Percentiles rank a stretch among this genome's conserved stretches.
Conservation (phyloP, 345 rosid species). For the Fremontodendron californicum region DNA sequence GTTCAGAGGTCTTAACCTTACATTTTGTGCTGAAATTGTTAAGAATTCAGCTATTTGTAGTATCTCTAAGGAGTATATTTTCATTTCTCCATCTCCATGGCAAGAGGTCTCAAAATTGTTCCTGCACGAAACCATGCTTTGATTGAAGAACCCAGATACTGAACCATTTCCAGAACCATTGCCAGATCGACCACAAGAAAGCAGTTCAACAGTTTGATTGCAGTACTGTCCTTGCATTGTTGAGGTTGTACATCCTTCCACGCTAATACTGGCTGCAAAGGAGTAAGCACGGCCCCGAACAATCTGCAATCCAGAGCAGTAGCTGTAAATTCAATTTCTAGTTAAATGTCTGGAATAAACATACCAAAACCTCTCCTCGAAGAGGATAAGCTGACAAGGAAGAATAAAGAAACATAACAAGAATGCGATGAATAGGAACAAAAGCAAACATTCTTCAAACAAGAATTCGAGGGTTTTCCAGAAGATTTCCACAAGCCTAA, state of each 20-base stretch:
- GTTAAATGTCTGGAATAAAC: not conserved
- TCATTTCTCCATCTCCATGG: conserved; percentile 46
- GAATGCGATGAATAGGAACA: not conserved
- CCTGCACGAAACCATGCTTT: conserved; percentile 57
- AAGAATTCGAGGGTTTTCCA: not conserved
- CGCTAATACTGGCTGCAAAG: conserved; percentile 74
- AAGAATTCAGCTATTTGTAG: conserved; percentile 58
- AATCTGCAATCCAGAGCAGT: conserved; percentile 52
- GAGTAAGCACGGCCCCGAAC: conserved; percentile 61
- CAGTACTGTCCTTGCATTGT: conserved; percentile 80
- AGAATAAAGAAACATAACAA: not conserved
- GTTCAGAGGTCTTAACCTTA: conserved; percentile 33
- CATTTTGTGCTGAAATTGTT: conserved; percentile 41
- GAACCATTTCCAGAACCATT: conserved; percentile 22
- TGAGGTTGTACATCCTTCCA: conserved; percentile 78
- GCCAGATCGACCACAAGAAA: conserved; percentile 54
- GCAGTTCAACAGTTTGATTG: conserved; percentile 69
- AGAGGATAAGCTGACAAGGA: not conserved
- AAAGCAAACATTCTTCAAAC: not conserved
- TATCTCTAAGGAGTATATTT: conserved; percentile 62
- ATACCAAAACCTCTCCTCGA: not conserved
- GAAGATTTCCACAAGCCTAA: not conserved
- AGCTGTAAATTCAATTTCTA: conserved; percentile 12
- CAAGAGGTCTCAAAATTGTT: conserved; percentile 49
- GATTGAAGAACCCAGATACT: conserved; percentile 21